Conservation (phyloP, 352 stramenopile genomes). For the Peronospora destructor region DNA sequence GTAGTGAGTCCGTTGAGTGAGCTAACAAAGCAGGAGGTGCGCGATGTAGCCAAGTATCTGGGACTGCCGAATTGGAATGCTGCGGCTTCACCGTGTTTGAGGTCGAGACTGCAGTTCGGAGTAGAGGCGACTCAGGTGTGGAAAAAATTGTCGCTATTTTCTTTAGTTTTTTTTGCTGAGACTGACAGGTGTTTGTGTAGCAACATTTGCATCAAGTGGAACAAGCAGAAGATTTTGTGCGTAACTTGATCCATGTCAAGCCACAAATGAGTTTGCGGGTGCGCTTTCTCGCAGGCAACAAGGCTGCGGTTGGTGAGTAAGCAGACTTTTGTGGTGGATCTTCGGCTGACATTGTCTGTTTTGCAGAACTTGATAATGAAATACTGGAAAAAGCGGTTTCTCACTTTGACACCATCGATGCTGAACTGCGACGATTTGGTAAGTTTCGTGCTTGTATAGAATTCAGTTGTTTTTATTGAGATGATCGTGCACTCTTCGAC, state of each 20-base stretch:
- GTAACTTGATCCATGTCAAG: slow-evolving; percentile 35
- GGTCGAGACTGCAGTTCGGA: slow-evolving; percentile 92
- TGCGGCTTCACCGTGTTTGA: slow-evolving; percentile 92
- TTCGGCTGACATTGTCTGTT: not conserved
- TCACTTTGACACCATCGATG: slow-evolving; percentile 29
- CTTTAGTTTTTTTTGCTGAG: not conserved
- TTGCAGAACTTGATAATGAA: slow-evolving; percentile 38
- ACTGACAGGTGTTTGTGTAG: slow-evolving; percentile 18
- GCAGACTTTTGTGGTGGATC: not conserved
- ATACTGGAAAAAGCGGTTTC: slow-evolving; percentile 23
- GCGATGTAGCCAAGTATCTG: slow-evolving; percentile 83
- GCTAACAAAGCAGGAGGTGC: slow-evolving; percentile 88
- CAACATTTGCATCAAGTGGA: slow-evolving; percentile 67
- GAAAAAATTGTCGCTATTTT: not conserved
- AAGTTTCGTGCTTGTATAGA: not conserved
- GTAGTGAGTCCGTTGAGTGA: slow-evolving; percentile 88
- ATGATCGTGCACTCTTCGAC: not conserved
- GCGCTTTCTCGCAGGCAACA: slow-evolving; percentile 64
- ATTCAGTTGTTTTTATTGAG: not conserved
- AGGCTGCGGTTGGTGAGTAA: slow-evolving; percentile 53
- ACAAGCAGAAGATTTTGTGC: slow-evolving; percentile 56
- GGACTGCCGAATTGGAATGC: slow-evolving; percentile 93
- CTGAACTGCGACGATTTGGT: slow-evolving; percentile 39
- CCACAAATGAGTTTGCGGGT: slow-evolving; percentile 62
- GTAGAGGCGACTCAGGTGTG: slow-evolving; percentile 83